phyloP scores from a whole-genome alignment of 2,329 filamentous ascomycete genomes.

The Colletotrichum endophyticum region DNA sequence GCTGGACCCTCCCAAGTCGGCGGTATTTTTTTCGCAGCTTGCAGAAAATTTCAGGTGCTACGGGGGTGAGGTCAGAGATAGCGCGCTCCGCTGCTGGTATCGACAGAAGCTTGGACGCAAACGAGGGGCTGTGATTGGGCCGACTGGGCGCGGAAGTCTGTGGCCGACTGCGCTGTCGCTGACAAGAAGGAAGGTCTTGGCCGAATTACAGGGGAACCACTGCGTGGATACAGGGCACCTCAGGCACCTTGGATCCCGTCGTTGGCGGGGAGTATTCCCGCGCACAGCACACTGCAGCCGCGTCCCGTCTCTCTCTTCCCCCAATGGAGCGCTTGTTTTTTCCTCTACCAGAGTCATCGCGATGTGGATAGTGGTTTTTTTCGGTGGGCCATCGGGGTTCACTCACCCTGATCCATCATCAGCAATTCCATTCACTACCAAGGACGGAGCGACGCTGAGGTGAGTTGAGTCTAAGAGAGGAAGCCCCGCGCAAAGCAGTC shows the following conservation, averaged over 20 bases:
- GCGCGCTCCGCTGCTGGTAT: conserved; percentile 7
- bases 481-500: neutral
- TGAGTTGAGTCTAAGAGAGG: neutral
- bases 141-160: neutral
- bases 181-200: neutral
- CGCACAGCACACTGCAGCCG: neutral
- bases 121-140: neutral
- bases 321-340: conserved; percentile 18
- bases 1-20: conserved; percentile 15
- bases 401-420: neutral
- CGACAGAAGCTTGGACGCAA: neutral
- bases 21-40: conserved; percentile 13
- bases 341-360: neutral
- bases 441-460: neutral
- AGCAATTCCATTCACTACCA: neutral
- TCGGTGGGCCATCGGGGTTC: conserved; percentile 5
- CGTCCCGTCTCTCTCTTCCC: neutral
- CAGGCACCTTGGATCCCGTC: neutral
- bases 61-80: conserved; percentile 21
- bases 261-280: neutral
- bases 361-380: neutral
- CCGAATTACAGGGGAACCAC: neutral
- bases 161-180: neutral
- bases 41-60: conserved; percentile 21
- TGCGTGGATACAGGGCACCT: neutral